These are phyloP conservation scores for Casuarina glauca DNA, from an alignment of 306 rosid genomes.

Conservation along the genomic window DNA sequence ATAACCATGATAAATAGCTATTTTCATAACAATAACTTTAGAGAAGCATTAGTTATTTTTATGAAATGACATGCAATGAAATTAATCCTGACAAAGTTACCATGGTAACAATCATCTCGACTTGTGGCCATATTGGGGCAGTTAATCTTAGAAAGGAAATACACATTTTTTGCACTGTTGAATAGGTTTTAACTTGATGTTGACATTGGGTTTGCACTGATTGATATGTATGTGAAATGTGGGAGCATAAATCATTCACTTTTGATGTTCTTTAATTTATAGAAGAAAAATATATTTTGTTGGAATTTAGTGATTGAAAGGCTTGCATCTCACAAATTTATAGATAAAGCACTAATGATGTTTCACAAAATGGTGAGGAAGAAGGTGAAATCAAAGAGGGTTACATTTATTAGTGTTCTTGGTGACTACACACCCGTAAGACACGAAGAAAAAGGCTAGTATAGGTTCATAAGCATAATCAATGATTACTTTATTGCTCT, in stretches of 20 bases:
- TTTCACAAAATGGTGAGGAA: conserved; percentile 57
- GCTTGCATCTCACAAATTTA: conserved; percentile 69
- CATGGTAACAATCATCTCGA: conserved; percentile 58
- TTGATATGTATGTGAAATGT: conserved; percentile 89
- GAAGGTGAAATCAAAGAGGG: conserved; percentile 61
- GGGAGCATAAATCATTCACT: conserved; percentile 75
- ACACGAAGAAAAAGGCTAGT: conserved; percentile 62
- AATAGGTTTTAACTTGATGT: conserved; percentile 67
- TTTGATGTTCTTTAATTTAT: conserved; percentile 64
- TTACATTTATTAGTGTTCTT: conserved; percentile 69
- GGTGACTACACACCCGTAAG: conserved; percentile 82
- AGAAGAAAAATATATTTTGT: conserved; percentile 67
- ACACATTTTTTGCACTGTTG: conserved; percentile 52
- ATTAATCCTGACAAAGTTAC: conserved; percentile 70
- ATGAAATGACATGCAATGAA: conserved; percentile 52
- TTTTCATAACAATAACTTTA: conserved; percentile 44
- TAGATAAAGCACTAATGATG: conserved; percentile 54
- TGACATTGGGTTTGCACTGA: conserved; percentile 68
- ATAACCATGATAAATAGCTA: conserved; percentile 68
- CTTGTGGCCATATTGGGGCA: conserved; percentile 83
- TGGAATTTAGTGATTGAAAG: conserved; percentile 76
- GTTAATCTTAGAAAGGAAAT: conserved; percentile 72
- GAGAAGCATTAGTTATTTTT: conserved; percentile 53
- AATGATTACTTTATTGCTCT: conserved; percentile 53
- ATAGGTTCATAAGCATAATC: conserved; percentile 58